Evolutionary conservation across 2,329 filamentous ascomycete genomes (phyloP).

Genomic region (Sphaerulina vaccinii): DNA sequence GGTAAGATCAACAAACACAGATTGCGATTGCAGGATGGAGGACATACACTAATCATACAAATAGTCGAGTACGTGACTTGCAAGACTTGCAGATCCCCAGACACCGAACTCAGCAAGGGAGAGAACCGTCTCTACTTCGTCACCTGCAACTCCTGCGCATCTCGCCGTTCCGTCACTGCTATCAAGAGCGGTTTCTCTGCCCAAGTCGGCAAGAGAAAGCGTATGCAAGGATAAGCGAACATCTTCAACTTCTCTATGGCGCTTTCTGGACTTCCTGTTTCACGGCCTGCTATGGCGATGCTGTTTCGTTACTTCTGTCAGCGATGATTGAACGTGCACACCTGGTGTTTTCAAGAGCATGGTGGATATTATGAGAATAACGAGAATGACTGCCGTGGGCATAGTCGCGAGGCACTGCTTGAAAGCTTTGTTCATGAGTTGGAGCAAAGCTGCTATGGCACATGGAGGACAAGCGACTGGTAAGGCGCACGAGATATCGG

Average conservation of each 20-base stretch:
- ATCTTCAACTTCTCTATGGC: not conserved
- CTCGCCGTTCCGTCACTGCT: constrained; percentile 80
- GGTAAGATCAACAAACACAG: constrained; percentile 57
- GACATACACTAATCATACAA: constrained; percentile 26
- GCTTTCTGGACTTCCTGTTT: not conserved
- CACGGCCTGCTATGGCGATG: not conserved
- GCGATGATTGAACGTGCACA: constrained; percentile 12
- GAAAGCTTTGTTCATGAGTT: not conserved
- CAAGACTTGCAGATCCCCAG: constrained; percentile 94
- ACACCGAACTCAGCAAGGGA: constrained; percentile 96
- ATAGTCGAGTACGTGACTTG: constrained; percentile 94
- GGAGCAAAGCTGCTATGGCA: not conserved
- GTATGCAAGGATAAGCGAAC: constrained; percentile 57
- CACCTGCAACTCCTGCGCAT: constrained; percentile 74
- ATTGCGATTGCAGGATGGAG: not conserved
- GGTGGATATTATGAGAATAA: not conserved
- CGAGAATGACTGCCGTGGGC: not conserved
- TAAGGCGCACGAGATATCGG: no score
- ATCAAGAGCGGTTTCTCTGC: constrained; percentile 99
- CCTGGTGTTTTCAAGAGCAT: constrained; percentile 5
- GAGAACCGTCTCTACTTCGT: constrained; percentile 99
- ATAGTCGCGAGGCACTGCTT: not conserved
- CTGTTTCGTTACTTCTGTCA: constrained; percentile 1
- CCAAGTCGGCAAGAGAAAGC: constrained; percentile 97
- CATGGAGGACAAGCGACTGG: no score